These are phyloP conservation scores for Silene conica DNA, from an alignment of 148 eudicot genomes.

Conservation along the genomic window DNA sequence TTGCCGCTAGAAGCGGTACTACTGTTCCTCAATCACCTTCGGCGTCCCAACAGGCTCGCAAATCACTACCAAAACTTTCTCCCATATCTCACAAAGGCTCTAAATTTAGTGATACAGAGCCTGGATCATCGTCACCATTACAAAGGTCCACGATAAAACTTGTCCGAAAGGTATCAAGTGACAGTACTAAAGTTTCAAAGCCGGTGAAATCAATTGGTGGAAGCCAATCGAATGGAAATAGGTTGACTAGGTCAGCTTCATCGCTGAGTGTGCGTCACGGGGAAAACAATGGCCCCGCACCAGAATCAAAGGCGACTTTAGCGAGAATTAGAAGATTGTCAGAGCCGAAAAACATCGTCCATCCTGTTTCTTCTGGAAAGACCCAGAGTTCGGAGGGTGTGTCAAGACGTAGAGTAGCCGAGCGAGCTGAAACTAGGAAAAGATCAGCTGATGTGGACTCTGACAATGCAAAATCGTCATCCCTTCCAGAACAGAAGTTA, in stretches of 20 bases:
- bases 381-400: not conserved
- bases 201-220: conserved; percentile 39
- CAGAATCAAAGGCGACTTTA: conserved; percentile 66
- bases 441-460: too few relatives aligned
- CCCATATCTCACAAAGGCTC: conserved; percentile 66
- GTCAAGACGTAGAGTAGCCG: too few relatives aligned
- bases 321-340: conserved; percentile 82
- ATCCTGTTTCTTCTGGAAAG: conserved; percentile 40
- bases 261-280: conserved; percentile 56
- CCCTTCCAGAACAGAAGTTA: conserved; percentile 26
- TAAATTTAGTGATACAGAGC: conserved; percentile 86
- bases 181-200: conserved; percentile 48
- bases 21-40: conserved; percentile 40
- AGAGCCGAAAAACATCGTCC: conserved; percentile 64
- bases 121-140: conserved; percentile 85
- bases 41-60: conserved; percentile 49
- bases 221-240: conserved; percentile 42
- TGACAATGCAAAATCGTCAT: too few relatives aligned
- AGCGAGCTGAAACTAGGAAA: conserved; percentile 14
- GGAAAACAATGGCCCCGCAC: conserved; percentile 34
- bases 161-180: conserved; percentile 41
- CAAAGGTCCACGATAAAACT: conserved; percentile 81
- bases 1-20: conserved; percentile 66
- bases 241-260: conserved; percentile 68
- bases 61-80: conserved; percentile 55